Conservation (phyloP, 176 grass and related monocot genomes). For the Triticum timopheevii region DNA sequence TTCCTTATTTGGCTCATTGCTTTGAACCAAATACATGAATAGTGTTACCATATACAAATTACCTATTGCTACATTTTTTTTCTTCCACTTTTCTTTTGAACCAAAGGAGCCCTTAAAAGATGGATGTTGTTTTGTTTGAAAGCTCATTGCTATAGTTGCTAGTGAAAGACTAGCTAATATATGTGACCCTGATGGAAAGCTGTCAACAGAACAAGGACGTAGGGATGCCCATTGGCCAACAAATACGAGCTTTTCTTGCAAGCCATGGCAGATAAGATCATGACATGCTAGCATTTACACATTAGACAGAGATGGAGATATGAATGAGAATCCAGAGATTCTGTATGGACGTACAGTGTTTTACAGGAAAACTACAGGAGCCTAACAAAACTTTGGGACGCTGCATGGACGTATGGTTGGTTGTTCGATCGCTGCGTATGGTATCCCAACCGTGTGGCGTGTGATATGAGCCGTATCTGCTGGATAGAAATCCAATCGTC, state of each 20-base stretch:
- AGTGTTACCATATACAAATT: no score
- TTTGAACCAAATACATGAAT: no score
- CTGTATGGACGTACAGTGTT: background rate
- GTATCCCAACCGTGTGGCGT: background rate
- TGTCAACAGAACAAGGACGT: background rate
- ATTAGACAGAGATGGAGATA: background rate
- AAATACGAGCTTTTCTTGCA: background rate
- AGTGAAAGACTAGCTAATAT: no score
- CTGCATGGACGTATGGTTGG: background rate
- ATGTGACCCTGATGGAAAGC: background rate
- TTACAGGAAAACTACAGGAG: background rate
- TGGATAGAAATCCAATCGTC: background rate
- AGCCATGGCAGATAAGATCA: background rate
- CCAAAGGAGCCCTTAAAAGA: no score
- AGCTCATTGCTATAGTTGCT: no score
- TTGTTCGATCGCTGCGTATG: background rate
- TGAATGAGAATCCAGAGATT: background rate
- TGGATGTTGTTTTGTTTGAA: no score
- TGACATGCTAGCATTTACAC: background rate
- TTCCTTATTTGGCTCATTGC: no score
- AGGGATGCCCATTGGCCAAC: background rate
- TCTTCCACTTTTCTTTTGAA: no score
- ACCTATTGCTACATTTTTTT: no score
- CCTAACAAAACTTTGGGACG: background rate
- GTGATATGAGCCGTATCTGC: slow-evolving; percentile 3